These are phyloP conservation scores for Erodium trifolium DNA, from an alignment of 441 rosid genomes.

Conservation along the genomic window DNA sequence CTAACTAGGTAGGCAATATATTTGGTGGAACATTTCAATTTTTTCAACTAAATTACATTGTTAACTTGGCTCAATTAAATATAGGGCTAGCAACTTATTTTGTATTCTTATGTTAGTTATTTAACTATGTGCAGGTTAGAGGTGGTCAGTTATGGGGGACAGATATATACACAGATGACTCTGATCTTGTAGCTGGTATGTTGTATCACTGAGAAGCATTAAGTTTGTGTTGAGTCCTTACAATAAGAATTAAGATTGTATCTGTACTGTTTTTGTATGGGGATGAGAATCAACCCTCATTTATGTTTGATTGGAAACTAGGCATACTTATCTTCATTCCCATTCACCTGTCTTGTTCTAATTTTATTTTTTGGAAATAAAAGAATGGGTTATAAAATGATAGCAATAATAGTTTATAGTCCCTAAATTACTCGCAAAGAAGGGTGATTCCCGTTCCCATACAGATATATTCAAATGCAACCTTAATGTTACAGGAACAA, in stretches of 20 bases:
- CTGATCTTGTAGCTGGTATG: conserved; percentile 98
- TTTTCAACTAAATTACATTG: background rate
- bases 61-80: background rate
- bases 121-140: conserved; percentile 61
- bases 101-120: conserved; percentile 17
- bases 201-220: conserved; percentile 14
- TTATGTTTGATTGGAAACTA: background rate
- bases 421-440: background rate
- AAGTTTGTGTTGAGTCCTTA: conserved; percentile 12
- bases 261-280: background rate
- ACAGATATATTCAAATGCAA: background rate
- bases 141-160: conserved; percentile 99
- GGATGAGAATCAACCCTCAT: background rate
- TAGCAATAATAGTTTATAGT: background rate
- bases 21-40: background rate
- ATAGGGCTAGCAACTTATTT: background rate
- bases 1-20: background rate
- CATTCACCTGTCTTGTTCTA: background rate
- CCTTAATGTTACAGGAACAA: background rate
- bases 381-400: background rate
- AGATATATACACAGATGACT: conserved; percentile 89
- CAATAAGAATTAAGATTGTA: background rate
- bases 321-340: background rate
- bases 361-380: background rate
- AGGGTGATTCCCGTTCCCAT: background rate